Evolutionary conservation across 2,329 filamentous ascomycete species (phyloP).

Genomic region (Teratosphaeria nubilosa): DNA sequence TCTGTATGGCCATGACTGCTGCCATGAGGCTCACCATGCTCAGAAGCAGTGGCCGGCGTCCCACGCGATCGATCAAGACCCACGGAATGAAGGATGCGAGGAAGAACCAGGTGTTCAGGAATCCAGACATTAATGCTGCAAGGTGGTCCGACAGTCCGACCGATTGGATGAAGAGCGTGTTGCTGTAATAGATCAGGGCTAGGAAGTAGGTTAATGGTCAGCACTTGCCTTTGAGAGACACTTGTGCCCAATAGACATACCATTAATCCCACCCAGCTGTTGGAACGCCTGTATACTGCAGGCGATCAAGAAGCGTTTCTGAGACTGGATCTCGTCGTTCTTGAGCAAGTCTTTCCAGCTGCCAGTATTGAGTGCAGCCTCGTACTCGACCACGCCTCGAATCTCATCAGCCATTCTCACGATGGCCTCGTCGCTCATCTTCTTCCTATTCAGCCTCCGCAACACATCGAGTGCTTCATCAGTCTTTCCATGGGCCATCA

Average conservation of each 20-base stretch:
- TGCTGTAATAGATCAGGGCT: slow-evolving; percentile 14
- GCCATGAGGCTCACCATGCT: slow-evolving; percentile 38
- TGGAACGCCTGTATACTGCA: slow-evolving; percentile 15
- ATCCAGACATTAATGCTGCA: slow-evolving; percentile 22
- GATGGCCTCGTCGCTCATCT: neutral
- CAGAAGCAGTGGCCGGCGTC: slow-evolving; percentile 48
- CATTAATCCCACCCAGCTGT: slow-evolving; percentile 12
- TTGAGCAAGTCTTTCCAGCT: slow-evolving; percentile 11
- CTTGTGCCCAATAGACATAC: neutral
- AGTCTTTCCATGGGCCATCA: slow-evolving; percentile 43
- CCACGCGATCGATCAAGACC: slow-evolving; percentile 35
- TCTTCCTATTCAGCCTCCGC: neutral
- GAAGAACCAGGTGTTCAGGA: slow-evolving; percentile 41
- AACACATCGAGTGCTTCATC: slow-evolving; percentile 31
- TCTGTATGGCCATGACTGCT: slow-evolving; percentile 54
- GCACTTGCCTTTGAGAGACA: neutral
- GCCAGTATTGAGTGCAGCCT: slow-evolving; percentile 33
- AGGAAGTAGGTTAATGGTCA: neutral
- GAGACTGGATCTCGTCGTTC: neutral
- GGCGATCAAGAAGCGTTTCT: neutral
- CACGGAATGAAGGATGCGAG: slow-evolving; percentile 38
- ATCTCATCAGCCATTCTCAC: neutral
- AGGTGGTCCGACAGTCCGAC: slow-evolving; percentile 16
- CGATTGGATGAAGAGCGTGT: slow-evolving; percentile 20
- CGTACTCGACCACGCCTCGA: slow-evolving; percentile 5